These are phyloP conservation scores for Colletotrichum tropicicola DNA, from an alignment of 2,329 filamentous ascomycete species.

Conservation along the genomic window DNA sequence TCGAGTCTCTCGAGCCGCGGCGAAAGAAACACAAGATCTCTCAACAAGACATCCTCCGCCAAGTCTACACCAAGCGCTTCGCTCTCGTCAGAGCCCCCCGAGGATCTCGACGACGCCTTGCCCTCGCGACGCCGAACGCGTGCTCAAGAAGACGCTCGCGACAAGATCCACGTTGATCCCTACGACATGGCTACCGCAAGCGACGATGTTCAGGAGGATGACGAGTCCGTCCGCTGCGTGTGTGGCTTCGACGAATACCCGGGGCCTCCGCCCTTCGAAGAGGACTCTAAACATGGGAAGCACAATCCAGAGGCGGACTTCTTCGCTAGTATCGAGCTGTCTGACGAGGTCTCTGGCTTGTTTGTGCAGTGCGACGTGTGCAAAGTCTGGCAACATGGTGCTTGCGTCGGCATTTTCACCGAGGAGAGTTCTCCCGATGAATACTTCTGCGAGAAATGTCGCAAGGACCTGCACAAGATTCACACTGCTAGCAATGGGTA, in stretches of 20 bases:
- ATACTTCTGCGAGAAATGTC: slow-evolving; percentile 97
- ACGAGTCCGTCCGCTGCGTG: slow-evolving; percentile 94
- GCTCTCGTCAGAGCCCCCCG: slow-evolving; percentile 73
- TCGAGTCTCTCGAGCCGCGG: slow-evolving; percentile 80
- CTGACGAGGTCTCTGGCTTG: slow-evolving; percentile 90
- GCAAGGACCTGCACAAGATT: slow-evolving; percentile 89
- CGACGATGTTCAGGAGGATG: slow-evolving; percentile 81
- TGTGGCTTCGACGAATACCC: slow-evolving; percentile 96
- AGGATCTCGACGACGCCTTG: slow-evolving; percentile 74
- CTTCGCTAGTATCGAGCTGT: slow-evolving; percentile 69
- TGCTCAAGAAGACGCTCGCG: slow-evolving; percentile 69
- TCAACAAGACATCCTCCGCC: slow-evolving; percentile 77
- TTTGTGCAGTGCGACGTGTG: slow-evolving; percentile 98
- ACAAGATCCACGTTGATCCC: slow-evolving; percentile 54
- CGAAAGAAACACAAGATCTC: slow-evolving; percentile 78
- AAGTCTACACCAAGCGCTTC: slow-evolving; percentile 81
- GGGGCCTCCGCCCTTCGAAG: slow-evolving; percentile 75
- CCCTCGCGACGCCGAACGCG: slow-evolving; percentile 83
- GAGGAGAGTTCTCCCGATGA: slow-evolving; percentile 93
- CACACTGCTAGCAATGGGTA: slow-evolving; percentile 86
- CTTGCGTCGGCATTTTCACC: slow-evolving; percentile 96
- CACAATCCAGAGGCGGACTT: slow-evolving; percentile 66
- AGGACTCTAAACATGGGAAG: slow-evolving; percentile 61
- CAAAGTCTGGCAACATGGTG: slow-evolving; percentile 98
- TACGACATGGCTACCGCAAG: slow-evolving; percentile 68